Conservation (phyloP, 2,329 filamentous ascomycete genomes). For the Pseudocercospora crystallina region DNA sequence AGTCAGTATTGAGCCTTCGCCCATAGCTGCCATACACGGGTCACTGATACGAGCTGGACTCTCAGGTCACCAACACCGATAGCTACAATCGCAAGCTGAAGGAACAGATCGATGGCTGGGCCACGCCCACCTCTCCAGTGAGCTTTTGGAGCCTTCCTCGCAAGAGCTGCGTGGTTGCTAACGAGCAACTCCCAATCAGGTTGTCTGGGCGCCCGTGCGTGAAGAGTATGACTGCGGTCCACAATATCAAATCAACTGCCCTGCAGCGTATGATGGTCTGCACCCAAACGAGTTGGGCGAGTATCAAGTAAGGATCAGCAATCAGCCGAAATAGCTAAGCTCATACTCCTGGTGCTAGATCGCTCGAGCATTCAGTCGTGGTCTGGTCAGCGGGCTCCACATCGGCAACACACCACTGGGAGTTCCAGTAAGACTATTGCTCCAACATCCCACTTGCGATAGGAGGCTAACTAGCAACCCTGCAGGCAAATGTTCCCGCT, state of each 20-base stretch:
- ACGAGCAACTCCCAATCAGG: no score
- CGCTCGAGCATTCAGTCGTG: constrained; percentile 39
- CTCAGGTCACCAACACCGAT: constrained; percentile 14
- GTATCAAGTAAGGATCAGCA: constrained; percentile 41
- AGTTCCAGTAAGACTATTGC: no score
- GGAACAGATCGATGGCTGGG: constrained; percentile 28
- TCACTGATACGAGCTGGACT: no score
- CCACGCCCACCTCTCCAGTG: constrained; percentile 33
- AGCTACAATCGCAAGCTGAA: constrained; percentile 21
- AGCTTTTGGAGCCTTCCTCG: constrained; percentile 35
- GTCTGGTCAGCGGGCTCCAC: constrained; percentile 24
- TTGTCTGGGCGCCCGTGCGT: constrained; percentile 29
- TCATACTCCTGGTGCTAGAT: no score
- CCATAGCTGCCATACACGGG: no score
- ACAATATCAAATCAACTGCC: background rate
- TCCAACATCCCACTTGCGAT: no score
- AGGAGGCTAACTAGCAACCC: no score
- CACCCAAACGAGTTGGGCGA: constrained; percentile 45
- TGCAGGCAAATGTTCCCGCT: constrained; percentile 7
- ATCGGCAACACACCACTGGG: constrained; percentile 9
- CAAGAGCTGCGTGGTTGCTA: background rate
- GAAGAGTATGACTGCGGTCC: constrained; percentile 20
- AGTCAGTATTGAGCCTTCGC: no score
- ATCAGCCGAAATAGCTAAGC: no score
- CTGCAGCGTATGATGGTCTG: constrained; percentile 9